Conservation (phyloP, 306 rosid species). For the Albizia julibrissin region DNA sequence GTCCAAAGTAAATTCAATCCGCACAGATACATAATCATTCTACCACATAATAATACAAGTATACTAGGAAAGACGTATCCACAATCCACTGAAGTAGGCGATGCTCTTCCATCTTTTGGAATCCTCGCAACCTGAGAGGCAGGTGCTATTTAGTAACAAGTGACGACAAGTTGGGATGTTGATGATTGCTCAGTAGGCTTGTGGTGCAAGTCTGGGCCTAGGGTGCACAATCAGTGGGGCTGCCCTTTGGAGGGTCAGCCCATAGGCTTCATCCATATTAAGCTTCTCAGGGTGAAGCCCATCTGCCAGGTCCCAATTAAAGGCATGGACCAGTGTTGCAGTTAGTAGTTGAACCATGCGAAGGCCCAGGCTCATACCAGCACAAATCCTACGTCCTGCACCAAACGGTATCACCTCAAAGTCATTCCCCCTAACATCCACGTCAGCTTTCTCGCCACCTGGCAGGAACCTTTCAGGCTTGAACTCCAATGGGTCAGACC, state of each 20-base stretch:
- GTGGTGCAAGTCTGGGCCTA: slow-evolving; percentile 45
- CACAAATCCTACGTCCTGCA: slow-evolving; percentile 83
- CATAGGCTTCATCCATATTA: slow-evolving; percentile 80
- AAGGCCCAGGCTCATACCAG: slow-evolving; percentile 64
- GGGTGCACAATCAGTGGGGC: slow-evolving; percentile 56
- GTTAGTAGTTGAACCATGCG: slow-evolving; percentile 58
- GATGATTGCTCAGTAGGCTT: slow-evolving; percentile 26
- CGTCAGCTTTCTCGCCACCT: slow-evolving; percentile 57
- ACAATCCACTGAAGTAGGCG: not conserved
- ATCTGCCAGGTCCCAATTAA: slow-evolving; percentile 55
- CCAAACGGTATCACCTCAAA: slow-evolving; percentile 84
- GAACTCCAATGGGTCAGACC: slow-evolving; percentile 62
- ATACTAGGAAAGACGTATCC: not conserved
- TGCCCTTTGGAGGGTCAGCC: slow-evolving; percentile 70
- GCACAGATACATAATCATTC: too few species aligned
- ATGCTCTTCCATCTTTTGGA: too few species aligned
- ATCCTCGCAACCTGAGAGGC: not conserved
- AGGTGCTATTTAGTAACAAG: not conserved
- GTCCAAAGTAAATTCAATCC: not conserved
- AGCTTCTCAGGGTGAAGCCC: slow-evolving; percentile 48
- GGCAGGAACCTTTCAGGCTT: slow-evolving; percentile 72
- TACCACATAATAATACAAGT: not conserved
- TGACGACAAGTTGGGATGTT: not conserved
- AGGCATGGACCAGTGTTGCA: slow-evolving; percentile 58
- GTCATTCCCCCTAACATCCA: slow-evolving; percentile 65